phyloP scores from a whole-genome alignment of 768 basidiomycete species.

The Termitomyces sp. region DNA sequence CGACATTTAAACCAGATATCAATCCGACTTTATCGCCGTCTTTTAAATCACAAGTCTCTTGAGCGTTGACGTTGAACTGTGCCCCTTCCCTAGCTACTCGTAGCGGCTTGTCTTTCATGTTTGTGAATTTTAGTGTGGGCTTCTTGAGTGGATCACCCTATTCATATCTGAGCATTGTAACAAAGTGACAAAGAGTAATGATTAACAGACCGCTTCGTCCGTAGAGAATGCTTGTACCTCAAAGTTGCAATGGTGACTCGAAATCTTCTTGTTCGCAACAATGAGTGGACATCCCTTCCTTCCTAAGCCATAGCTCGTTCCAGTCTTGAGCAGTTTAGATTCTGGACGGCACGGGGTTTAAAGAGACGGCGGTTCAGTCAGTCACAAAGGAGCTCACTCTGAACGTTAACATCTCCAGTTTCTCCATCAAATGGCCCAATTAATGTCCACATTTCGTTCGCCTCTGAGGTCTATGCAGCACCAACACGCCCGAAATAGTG shows the following conservation, averaged over 20 bases:
- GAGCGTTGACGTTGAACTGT: conserved; percentile 27
- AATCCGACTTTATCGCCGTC: conserved; percentile 51
- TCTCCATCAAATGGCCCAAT: conserved; percentile 49
- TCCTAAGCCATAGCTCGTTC: conserved; percentile 47
- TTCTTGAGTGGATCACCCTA: conserved; percentile 44
- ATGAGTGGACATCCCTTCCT: conserved; percentile 47
- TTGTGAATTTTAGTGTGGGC: conserved; percentile 44
- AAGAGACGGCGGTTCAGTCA: neutral
- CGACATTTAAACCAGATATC: conserved; percentile 33
- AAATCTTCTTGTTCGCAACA: conserved; percentile 60
- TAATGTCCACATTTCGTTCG: conserved; percentile 43
- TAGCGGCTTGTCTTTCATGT: conserved; percentile 42
- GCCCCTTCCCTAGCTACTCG: conserved; percentile 33
- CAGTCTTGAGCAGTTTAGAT: conserved; percentile 57
- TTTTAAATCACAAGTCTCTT: conserved; percentile 34
- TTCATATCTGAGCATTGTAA: neutral
- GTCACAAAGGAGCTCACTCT: conserved; percentile 27
- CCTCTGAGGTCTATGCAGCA: neutral
- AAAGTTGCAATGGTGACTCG: conserved; percentile 54
- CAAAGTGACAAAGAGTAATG: neutral
- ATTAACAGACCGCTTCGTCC: conserved; percentile 54
- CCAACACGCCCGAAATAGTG: neutral
- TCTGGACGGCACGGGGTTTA: conserved; percentile 14
- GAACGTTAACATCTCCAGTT: conserved; percentile 25
- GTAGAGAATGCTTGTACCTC: conserved; percentile 43